Evolutionary conservation across 352 stramenopile genomes (phyloP), one percentile per base, ranked within the genome.

Genomic region (Phytopythium montanum): DNA sequence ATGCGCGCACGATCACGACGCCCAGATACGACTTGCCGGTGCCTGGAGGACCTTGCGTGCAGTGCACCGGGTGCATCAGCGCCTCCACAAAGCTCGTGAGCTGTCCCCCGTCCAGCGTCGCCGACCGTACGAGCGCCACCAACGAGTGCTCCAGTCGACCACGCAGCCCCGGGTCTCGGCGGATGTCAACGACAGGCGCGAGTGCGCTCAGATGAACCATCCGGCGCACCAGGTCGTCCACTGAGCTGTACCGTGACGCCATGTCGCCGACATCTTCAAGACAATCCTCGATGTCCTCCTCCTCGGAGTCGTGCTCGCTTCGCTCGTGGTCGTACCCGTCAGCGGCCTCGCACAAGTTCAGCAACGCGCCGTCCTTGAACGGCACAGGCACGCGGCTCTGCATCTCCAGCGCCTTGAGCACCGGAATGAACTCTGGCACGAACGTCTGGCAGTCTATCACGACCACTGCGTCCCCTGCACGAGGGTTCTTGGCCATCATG

Each of bases 1-100:
- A 72, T 14, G 90, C 87, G 38, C 87, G 79, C 28, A 90, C 81
- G 14, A 96, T 68, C 1, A 97, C 72, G 3, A 90, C 85, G 6
- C 88, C 88, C 46, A 97, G 73, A 56, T 96, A 97, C 9, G 85
- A 97, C 50, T 97, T 97, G 18, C 90, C 89, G 23, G 87, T 95
- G n/a, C 88, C 80, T 31, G 83, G 76, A 25, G 90, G 90, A 7
- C 90, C 90, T 68, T 97, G 90, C 6, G 89, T 93, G 29, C 92
- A 90, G 55, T 90, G 79, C 36, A 97, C 88, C n/a, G 84, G 70
- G 38, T 87, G 85, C 18, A 73, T 73, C 14, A 97, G 67, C 2
- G 80, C 75, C n/a, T 78, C 70, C 12, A 90, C 62, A 61, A 94
- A 95, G 49, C 73, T 86, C 39, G 87, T 79, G 2, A 97, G 60